phyloP scores from a whole-genome alignment of 257 asterid genomes.

The Solanum gandarillasii region DNA sequence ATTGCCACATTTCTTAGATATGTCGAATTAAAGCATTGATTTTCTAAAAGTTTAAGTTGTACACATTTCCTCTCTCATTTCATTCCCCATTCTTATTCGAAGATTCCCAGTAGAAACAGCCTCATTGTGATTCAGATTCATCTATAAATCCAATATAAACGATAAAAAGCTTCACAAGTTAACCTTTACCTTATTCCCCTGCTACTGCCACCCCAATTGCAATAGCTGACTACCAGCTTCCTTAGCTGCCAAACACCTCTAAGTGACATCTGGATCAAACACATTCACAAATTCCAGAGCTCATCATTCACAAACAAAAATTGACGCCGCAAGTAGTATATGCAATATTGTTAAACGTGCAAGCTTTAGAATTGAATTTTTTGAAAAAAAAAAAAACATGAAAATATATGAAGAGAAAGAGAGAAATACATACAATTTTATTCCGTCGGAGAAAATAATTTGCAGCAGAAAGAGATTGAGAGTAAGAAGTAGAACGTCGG shows the following conservation, averaged over 20 bases:
- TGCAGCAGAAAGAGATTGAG: neutral
- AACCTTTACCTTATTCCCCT: conserved; percentile 63
- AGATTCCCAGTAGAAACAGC: neutral
- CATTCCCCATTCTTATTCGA: neutral
- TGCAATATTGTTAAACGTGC: neutral
- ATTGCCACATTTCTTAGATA: neutral
- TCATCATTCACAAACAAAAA: neutral
- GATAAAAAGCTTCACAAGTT: neutral
- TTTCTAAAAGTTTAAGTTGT: neutral
- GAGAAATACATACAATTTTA: neutral
- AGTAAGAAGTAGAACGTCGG: neutral
- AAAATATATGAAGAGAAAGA: neutral
- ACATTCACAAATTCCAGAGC: neutral
- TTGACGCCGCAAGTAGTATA: neutral
- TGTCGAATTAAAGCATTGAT: neutral
- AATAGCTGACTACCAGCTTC: conserved; percentile 63
- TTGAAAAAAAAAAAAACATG: neutral
- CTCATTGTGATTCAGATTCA: neutral
- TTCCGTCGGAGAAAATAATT: neutral
- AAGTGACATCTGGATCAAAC: conserved; percentile 37
- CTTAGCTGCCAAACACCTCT: conserved; percentile 90
- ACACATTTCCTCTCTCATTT: neutral
- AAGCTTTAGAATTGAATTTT: neutral
- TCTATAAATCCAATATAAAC: neutral
- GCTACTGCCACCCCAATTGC: conserved; percentile 93